A percentile compares a stretch with the other conserved stretches of the same genome.
Conservation (phyloP, 352 stramenopile species). For the Peronosclerospora sorghi region DNA sequence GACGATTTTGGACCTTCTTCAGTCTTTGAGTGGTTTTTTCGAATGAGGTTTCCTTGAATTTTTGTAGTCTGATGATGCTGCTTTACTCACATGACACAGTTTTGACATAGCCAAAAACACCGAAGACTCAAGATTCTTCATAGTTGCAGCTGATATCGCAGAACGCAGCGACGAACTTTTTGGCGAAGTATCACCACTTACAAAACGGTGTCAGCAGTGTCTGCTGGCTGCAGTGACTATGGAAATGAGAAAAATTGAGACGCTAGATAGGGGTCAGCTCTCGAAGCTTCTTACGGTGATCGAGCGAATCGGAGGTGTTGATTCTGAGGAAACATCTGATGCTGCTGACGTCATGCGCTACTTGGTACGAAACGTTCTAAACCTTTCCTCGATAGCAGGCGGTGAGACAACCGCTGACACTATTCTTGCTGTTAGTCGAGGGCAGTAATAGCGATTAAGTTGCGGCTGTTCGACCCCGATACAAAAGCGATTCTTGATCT, state of each 20-base stretch:
- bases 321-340: constrained; percentile 3
- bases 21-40: constrained; percentile 70
- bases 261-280: constrained; percentile 24
- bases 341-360: constrained; percentile 17
- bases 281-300: constrained; percentile 34
- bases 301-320: constrained; percentile 20
- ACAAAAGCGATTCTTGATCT: constrained; percentile 36
- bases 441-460: constrained; percentile 38
- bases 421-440: constrained; percentile 24
- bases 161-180: constrained; percentile 32
- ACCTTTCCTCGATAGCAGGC: background rate
- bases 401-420: background rate
- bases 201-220: constrained; percentile 26
- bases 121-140: constrained; percentile 36
- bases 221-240: constrained; percentile 47
- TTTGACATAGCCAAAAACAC: constrained; percentile 62
- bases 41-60: constrained; percentile 38
- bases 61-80: background rate
- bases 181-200: constrained; percentile 23
- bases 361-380: constrained; percentile 18
- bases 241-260: constrained; percentile 44
- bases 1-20: constrained; percentile 24
- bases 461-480: constrained; percentile 49
- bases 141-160: constrained; percentile 48
- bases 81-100: constrained; percentile 16